Percentiles rank a stretch among this genome's conserved stretches.
phyloP scores from a whole-genome alignment of 176 grass and related monocot species.

The Avena sativa region DNA sequence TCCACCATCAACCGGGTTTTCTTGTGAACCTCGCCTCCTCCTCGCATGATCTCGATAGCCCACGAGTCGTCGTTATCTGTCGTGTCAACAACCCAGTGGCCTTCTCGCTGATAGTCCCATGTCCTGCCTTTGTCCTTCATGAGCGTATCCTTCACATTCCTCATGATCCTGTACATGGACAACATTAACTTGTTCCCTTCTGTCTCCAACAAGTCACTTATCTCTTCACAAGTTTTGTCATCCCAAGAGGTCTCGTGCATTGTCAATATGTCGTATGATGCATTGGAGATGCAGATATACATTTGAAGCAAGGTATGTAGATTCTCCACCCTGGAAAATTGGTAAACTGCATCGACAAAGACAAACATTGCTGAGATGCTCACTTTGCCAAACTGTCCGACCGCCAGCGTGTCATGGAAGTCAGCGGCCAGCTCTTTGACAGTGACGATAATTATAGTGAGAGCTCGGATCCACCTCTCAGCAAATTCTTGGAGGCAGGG shows the following conservation, averaged over 20 bases:
- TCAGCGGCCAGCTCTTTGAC: too few species aligned
- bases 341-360: not conserved
- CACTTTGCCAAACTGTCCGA: not conserved
- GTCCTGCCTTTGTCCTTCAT: too few species aligned
- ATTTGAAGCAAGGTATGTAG: not conserved
- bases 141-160: not conserved
- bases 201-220: not conserved
- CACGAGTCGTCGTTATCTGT: not conserved
- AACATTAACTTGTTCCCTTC: not conserved
- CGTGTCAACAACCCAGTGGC: too few species aligned
- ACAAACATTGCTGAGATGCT: not conserved
- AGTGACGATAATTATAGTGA: not conserved
- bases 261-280: not conserved
- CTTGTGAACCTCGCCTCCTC: not conserved
- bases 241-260: too few species aligned
- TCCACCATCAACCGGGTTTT: not conserved
- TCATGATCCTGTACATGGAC: not conserved
- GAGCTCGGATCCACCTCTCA: not conserved
- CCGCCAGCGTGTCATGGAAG: too few species aligned
- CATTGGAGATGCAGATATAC: not conserved
- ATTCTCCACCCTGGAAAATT: too few species aligned
- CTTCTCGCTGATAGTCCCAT: too few species aligned
- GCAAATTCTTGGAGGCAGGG: too few species aligned
- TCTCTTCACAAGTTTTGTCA: not conserved
- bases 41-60: not conserved